Evolutionary conservation across 1,139 yeast genomes (phyloP).

Genomic region (Protomyces arabidopsidicola): DNA sequence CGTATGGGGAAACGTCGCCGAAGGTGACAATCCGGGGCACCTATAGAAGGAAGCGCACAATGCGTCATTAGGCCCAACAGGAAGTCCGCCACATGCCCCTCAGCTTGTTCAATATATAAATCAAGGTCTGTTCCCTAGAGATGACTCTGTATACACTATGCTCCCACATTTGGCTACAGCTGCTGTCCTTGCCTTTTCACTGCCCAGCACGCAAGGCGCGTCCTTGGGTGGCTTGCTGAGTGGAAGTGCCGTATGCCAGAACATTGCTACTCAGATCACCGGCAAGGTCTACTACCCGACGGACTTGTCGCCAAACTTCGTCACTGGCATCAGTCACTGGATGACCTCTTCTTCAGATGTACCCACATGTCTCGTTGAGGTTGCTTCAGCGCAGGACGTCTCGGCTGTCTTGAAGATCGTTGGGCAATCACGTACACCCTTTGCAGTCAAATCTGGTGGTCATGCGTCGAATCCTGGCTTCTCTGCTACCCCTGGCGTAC

Average conservation of each 20-base stretch:
- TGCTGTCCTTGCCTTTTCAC: too few relatives aligned
- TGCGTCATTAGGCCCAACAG: too few relatives aligned
- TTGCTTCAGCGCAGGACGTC: slow-evolving; percentile 11
- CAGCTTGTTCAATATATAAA: too few relatives aligned
- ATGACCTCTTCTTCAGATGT: slow-evolving; percentile 13
- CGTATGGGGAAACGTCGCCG: too few relatives aligned
- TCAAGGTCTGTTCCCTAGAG: too few relatives aligned
- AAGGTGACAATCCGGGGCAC: too few relatives aligned
- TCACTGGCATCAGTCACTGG: slow-evolving; percentile 2
- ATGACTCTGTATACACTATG: too few relatives aligned
- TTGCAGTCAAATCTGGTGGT: slow-evolving; percentile 18
- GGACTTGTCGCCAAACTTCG: slow-evolving; percentile 5
- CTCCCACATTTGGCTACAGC: too few relatives aligned
- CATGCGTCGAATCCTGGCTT: slow-evolving; percentile 18
- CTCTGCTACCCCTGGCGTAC: slow-evolving; percentile 9
- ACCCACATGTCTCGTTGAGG: slow-evolving; percentile 10
- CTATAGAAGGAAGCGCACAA: too few relatives aligned
- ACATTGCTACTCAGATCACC: slow-evolving; percentile 2
- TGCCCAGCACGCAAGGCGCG: too few relatives aligned
- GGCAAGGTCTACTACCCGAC: slow-evolving; percentile 3
- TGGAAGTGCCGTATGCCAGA: not conserved
- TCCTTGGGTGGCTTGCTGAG: not conserved
- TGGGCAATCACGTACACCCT: not conserved
- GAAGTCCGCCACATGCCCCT: too few relatives aligned
- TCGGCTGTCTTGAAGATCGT: slow-evolving; percentile 10